Conservation (phyloP, 352 stramenopile species). For the Pythium plurisporium region DNA sequence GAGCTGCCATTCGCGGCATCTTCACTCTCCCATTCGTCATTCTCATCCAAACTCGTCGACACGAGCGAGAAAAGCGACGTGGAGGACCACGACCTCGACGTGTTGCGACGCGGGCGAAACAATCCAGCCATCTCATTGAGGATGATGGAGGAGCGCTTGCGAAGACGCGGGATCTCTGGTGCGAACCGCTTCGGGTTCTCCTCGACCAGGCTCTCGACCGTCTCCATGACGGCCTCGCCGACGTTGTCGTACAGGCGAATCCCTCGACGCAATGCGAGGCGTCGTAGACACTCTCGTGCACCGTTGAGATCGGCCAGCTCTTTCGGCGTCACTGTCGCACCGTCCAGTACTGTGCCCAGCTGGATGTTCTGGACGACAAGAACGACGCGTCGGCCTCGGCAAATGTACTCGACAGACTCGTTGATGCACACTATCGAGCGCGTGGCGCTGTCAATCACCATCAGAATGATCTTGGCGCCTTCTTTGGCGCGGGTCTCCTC, state of each 20-base stretch:
- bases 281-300: conserved; percentile 69
- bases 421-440: conserved; percentile 85
- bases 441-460: conserved; percentile 81
- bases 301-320: conserved; percentile 83
- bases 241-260: conserved; percentile 59
- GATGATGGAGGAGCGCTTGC: conserved; percentile 76
- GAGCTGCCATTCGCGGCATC: neutral
- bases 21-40: conserved; percentile 17
- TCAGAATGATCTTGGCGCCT: conserved; percentile 74
- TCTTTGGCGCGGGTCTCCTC: conserved; percentile 81
- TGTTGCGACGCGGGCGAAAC: conserved; percentile 37
- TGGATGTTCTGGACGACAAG: conserved; percentile 81
- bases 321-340: conserved; percentile 36
- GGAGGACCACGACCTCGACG: conserved; percentile 63
- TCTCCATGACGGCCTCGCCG: conserved; percentile 34
- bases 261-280: conserved; percentile 44
- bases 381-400: conserved; percentile 57
- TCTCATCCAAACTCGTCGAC: conserved; percentile 29
- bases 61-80: conserved; percentile 44
- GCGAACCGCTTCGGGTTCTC: conserved; percentile 40
- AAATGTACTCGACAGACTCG: conserved; percentile 87
- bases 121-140: conserved; percentile 66
- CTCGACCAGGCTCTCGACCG: conserved; percentile 46
- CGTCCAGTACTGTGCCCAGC: conserved; percentile 44
- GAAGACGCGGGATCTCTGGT: conserved; percentile 43